A percentile compares a stretch with the other conserved stretches of the same genome.
Conservation (phyloP, 352 stramenopile genomes). For the Pythium rishiriense region DNA sequence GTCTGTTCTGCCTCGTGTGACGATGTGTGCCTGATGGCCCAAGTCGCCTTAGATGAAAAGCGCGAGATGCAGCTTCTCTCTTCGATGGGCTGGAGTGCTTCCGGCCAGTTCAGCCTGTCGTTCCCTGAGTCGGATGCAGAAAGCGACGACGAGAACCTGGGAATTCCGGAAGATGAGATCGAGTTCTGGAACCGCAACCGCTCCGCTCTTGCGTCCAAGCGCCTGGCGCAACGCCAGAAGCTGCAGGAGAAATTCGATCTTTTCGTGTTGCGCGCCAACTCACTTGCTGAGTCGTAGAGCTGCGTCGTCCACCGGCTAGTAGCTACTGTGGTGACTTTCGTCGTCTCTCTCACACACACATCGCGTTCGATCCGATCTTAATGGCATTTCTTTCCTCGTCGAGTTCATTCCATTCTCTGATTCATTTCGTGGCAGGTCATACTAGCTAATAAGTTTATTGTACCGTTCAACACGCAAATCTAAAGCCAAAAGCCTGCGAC, state of each 20-base stretch:
- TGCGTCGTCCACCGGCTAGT: too few relatives aligned
- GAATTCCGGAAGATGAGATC: conserved; percentile 85
- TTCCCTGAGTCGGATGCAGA: conserved; percentile 72
- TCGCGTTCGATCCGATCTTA: not conserved
- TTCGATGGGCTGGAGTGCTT: conserved; percentile 82
- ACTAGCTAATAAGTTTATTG: conserved; percentile 23
- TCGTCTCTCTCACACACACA: not conserved
- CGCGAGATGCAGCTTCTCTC: conserved; percentile 81
- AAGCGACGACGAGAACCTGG: conserved; percentile 75
- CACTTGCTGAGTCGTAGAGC: conserved; percentile 30
- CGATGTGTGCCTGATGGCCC: conserved; percentile 44
- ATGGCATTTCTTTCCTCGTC: conserved; percentile 3
- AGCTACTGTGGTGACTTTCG: too few relatives aligned
- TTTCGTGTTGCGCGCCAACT: conserved; percentile 74
- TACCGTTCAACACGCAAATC: conserved; percentile 7
- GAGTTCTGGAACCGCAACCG: conserved; percentile 86
- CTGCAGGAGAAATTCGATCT: conserved; percentile 86
- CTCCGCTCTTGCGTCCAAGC: conserved; percentile 68
- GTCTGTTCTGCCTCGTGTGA: conserved; percentile 58
- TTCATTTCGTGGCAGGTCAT: not conserved
- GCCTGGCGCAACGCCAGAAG: conserved; percentile 78
- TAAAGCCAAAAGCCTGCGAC: conserved; percentile 51
- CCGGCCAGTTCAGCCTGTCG: conserved; percentile 55
- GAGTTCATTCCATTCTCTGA: not conserved
- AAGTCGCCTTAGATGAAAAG: conserved; percentile 61